Conservation (phyloP, 331 rosid species). For the Dryas integrifolia region DNA sequence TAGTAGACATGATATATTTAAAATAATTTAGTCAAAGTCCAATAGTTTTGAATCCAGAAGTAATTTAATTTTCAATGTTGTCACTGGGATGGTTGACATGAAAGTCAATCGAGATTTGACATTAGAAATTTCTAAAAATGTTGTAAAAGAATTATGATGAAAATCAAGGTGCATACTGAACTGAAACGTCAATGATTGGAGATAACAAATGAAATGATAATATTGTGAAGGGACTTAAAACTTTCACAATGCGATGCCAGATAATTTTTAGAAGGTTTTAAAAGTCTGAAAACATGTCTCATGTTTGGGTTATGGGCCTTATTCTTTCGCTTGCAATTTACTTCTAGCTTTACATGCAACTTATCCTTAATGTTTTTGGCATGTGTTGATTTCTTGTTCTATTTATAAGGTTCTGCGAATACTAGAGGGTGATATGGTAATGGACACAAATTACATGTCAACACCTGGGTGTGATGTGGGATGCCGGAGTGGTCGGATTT, state of each 20-base stretch:
- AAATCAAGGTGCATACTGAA: no score
- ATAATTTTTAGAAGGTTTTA: background rate
- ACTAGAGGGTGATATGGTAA: constrained; percentile 83
- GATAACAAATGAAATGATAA: background rate
- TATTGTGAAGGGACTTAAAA: no score
- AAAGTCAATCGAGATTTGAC: background rate
- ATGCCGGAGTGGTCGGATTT: constrained; percentile 67
- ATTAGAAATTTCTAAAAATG: background rate
- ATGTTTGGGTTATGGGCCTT: background rate
- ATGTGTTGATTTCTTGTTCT: background rate
- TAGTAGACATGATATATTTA: background rate
- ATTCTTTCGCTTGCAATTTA: background rate
- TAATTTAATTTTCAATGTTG: background rate
- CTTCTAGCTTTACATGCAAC: background rate
- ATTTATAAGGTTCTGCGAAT: constrained; percentile 70
- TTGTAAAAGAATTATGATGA: no score
- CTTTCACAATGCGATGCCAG: background rate
- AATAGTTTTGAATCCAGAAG: background rate
- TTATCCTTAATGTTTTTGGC: background rate
- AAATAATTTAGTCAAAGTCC: background rate
- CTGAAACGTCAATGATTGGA: no score
- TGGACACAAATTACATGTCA: constrained; percentile 69
- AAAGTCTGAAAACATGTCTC: background rate
- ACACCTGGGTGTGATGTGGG: constrained; percentile 73
- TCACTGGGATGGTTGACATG: background rate